phyloP scores from a whole-genome alignment of 2,329 filamentous ascomycete species.

The Raffaelea ambrosiae region DNA sequence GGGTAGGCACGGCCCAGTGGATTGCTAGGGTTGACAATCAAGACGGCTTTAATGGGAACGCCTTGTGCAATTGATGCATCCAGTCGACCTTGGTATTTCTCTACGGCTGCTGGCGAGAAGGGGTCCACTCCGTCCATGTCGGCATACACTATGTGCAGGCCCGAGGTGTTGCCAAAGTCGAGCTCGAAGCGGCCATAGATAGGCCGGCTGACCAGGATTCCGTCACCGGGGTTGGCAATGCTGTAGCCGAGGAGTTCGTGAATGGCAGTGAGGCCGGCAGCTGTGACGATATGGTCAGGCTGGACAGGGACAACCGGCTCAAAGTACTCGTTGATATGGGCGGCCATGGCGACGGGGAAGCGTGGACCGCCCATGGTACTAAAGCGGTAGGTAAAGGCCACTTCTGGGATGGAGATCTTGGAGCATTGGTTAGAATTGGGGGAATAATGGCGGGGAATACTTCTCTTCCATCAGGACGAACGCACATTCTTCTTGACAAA shows the following conservation, averaged over 20 bases:
- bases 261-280: constrained; percentile 27
- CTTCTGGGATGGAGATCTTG: constrained; percentile 17
- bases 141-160: constrained; percentile 34
- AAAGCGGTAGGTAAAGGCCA: constrained; percentile 27
- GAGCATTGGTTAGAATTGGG: constrained; percentile 13
- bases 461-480: too few species aligned
- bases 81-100: constrained; percentile 35
- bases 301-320: constrained; percentile 18
- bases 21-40: constrained; percentile 46
- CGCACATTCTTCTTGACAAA: constrained; percentile 23
- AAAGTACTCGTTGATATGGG: constrained; percentile 29
- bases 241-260: constrained; percentile 31
- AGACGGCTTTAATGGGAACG: constrained; percentile 31
- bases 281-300: constrained; percentile 17
- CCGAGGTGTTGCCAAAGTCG: constrained; percentile 35
- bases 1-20: constrained; percentile 27
- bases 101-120: constrained; percentile 34
- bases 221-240: constrained; percentile 28
- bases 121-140: constrained; percentile 31
- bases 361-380: constrained; percentile 23
- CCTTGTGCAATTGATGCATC: constrained; percentile 25
- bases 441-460: constrained; percentile 15
- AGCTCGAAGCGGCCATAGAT: constrained; percentile 41
- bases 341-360: constrained; percentile 23
- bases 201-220: constrained; percentile 29